Conservation (phyloP, 495 filamentous ascomycete species). For the Letharia lupina region DNA sequence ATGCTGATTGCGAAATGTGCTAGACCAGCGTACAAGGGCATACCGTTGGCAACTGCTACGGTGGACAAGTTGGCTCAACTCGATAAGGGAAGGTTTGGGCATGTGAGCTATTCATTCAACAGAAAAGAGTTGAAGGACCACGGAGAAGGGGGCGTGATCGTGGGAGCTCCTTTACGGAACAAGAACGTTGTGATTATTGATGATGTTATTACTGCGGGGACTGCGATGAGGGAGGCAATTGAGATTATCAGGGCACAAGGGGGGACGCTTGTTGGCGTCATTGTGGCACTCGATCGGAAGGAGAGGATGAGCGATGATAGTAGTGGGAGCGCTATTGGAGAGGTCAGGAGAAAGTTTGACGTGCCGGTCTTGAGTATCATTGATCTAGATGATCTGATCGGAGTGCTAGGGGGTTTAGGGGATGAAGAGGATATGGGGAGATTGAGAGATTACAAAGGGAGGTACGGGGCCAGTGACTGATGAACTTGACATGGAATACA, state of each 20-base stretch:
- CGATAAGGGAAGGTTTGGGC: slow-evolving; percentile 43
- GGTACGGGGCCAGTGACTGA: slow-evolving; percentile 45
- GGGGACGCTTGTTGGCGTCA: slow-evolving; percentile 71
- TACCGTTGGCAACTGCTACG: slow-evolving; percentile 70
- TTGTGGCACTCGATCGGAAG: slow-evolving; percentile 80
- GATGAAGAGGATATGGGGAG: slow-evolving; percentile 55
- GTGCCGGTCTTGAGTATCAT: slow-evolving; percentile 44
- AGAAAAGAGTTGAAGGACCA: slow-evolving; percentile 92
- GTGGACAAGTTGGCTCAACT: slow-evolving; percentile 59
- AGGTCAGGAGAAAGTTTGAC: slow-evolving; percentile 59
- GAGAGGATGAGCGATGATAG: slow-evolving; percentile 60
- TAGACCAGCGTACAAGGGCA: slow-evolving; percentile 86
- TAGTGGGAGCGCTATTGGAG: slow-evolving; percentile 64
- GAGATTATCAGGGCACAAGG: slow-evolving; percentile 73
- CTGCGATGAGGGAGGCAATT: slow-evolving; percentile 84
- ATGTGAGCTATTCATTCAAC: slow-evolving; percentile 80
- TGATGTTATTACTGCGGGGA: slow-evolving; percentile 93
- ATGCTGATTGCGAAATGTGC: too few relatives aligned
- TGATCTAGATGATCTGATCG: slow-evolving; percentile 70
- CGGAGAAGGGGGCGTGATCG: slow-evolving; percentile 86
- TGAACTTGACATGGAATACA: not conserved
- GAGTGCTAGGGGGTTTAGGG: slow-evolving; percentile 39
- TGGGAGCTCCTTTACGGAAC: slow-evolving; percentile 73
- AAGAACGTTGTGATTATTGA: slow-evolving; percentile 85
- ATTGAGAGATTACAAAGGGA: slow-evolving; percentile 68